Evolutionary conservation across 495 filamentous ascomycete genomes (phyloP).

Genomic region (Podospora pseudoanserina): DNA sequence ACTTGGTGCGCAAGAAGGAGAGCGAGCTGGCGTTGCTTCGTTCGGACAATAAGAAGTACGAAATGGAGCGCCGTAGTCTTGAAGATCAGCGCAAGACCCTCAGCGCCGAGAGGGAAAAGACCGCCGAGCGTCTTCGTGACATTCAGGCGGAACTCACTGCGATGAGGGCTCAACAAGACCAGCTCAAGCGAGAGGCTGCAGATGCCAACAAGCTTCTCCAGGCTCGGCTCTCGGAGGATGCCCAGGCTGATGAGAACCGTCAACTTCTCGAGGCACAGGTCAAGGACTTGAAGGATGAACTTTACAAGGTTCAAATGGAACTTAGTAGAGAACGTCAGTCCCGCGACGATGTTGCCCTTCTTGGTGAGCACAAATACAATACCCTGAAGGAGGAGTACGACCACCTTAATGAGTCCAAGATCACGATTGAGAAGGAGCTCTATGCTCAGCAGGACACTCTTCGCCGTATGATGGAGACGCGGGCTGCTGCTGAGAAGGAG

Average conservation of each 20-base stretch:
- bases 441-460: conserved; percentile 95
- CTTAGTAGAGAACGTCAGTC: conserved; percentile 90
- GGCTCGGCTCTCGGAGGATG: conserved; percentile 84
- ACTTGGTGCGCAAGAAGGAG: conserved; percentile 87
- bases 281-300: conserved; percentile 76
- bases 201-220: conserved; percentile 85
- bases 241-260: conserved; percentile 77
- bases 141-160: conserved; percentile 84
- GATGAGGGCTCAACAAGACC: conserved; percentile 74
- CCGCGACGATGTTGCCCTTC: conserved; percentile 90
- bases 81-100: conserved; percentile 72
- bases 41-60: conserved; percentile 72
- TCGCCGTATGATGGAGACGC: conserved; percentile 78
- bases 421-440: conserved; percentile 96
- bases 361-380: conserved; percentile 81
- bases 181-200: conserved; percentile 81
- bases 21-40: conserved; percentile 85
- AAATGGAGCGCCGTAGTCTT: conserved; percentile 69
- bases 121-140: conserved; percentile 72
- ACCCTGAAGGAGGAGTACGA: conserved; percentile 81
- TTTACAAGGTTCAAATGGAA: conserved; percentile 82
- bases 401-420: conserved; percentile 89
- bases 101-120: conserved; percentile 70
- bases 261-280: conserved; percentile 85
- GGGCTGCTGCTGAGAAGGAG: conserved; percentile 72